phyloP scores from a whole-genome alignment of 2,329 filamentous ascomycete genomes.

The Colletotrichum eleusines region DNA sequence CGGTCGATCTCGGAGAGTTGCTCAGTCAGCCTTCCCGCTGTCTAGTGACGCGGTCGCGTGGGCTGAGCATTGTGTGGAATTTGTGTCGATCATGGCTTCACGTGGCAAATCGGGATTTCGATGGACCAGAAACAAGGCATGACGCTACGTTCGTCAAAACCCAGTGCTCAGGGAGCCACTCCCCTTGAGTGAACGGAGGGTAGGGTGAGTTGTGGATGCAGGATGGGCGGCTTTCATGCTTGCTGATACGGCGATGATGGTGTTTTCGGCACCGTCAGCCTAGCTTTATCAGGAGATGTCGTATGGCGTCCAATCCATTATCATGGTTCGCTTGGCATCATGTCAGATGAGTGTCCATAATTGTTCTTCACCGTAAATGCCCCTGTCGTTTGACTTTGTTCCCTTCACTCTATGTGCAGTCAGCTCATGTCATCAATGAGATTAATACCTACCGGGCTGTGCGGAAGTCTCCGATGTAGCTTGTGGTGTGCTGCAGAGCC shows the following conservation, averaged over 20 bases:
- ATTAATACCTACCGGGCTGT: too few species aligned
- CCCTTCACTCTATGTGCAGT: neutral
- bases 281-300: neutral
- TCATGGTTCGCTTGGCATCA: neutral
- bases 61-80: neutral
- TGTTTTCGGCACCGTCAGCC: neutral
- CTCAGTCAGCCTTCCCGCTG: conserved; percentile 15
- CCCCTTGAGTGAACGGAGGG: neutral
- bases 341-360: conserved; percentile 8
- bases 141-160: neutral
- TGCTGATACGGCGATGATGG: neutral
- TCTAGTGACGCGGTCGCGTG: neutral
- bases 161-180: neutral
- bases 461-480: neutral
- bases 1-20: conserved; percentile 1
- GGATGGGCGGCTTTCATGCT: neutral
- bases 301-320: conserved; percentile 1
- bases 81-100: neutral
- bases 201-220: conserved; percentile 4
- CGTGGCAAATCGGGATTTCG: conserved; percentile 1
- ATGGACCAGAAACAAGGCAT: too few species aligned
- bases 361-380: neutral
- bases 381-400: neutral
- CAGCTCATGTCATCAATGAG: neutral
- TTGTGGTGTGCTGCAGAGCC: neutral